Conservation (phyloP, 345 rosid species). For the Brassica napus region Da-Ae NC_063437.1:21185001-21185500, state of each 20-base stretch:
- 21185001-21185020: neutral
- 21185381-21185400: constrained; percentile 12
- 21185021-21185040: neutral
- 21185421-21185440: constrained; percentile 35
- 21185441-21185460: constrained; percentile 26
- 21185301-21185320: too few relatives aligned
- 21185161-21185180: neutral
- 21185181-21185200: neutral
- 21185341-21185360: constrained; percentile 24
- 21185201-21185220: too few relatives aligned
- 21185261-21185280: too few relatives aligned
- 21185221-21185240: too few relatives aligned
- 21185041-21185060: neutral
- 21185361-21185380: constrained; percentile 20
- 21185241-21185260: too few relatives aligned
- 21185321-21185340: neutral
- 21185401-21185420: constrained; percentile 42
- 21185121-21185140: neutral
- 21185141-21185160: too few relatives aligned
- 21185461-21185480: constrained; percentile 36
- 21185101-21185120: neutral
- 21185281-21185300: too few relatives aligned
- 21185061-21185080: too few relatives aligned
- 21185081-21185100: neutral
- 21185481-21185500: constrained; percentile 36